Percentiles rank a stretch among this genome's conserved stretches.
Evolutionary conservation across 805 yeast genomes (phyloP).

Genomic region (Hermanozyma aechmeae): DNA sequence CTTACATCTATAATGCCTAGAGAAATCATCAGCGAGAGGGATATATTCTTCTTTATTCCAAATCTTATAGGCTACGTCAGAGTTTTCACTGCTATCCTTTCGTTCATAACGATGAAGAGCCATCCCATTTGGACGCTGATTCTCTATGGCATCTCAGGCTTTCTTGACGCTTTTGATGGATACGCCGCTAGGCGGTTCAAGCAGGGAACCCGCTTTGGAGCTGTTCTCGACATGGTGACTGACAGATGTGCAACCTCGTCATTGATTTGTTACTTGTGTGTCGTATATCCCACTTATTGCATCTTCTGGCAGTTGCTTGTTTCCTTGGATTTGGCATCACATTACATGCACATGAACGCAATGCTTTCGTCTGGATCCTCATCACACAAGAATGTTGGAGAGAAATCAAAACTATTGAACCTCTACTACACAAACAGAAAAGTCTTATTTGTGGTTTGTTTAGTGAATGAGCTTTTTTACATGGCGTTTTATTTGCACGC

Average conservation of each 20-base stretch:
- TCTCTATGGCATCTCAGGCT: constrained; percentile 78
- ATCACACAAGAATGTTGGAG: constrained; percentile 76
- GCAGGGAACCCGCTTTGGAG: constrained; percentile 90
- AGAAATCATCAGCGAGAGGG: constrained; percentile 10
- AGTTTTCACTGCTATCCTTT: constrained; percentile 70
- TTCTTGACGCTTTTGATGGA: constrained; percentile 94
- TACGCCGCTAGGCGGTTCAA: constrained; percentile 82
- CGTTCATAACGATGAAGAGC: constrained; percentile 71
- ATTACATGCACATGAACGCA: constrained; percentile 98
- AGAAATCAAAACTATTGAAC: constrained; percentile 63
- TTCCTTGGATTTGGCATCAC: constrained; percentile 83
- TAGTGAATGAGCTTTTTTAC: constrained; percentile 87
- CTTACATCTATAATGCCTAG: no score
- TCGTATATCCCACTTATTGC: constrained; percentile 63
- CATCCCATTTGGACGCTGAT: constrained; percentile 75
- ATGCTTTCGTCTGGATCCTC: constrained; percentile 69
- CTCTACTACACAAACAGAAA: constrained; percentile 80
- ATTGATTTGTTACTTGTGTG: constrained; percentile 77
- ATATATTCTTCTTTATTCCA: constrained; percentile 76
- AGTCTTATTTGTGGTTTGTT: constrained; percentile 83
- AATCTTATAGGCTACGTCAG: constrained; percentile 86
- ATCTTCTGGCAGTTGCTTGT: constrained; percentile 75
- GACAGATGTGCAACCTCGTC: constrained; percentile 96
- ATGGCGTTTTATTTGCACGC: constrained; percentile 77
- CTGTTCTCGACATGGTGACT: constrained; percentile 97